phyloP scores from a whole-genome alignment of 2,329 filamentous ascomycete species.

The Neopestalotiopsis rosae region DNA sequence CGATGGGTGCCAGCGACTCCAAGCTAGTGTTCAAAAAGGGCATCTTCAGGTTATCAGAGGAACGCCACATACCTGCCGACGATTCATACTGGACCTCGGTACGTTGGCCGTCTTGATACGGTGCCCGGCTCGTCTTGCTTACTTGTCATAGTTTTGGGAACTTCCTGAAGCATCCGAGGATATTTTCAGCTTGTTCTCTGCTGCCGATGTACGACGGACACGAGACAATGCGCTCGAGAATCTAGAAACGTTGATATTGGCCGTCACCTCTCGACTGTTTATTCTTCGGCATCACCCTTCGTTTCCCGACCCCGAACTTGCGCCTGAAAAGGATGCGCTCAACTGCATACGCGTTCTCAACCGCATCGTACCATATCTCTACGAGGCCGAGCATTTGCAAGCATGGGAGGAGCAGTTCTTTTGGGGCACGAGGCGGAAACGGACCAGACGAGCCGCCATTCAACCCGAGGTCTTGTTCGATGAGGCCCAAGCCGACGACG shows the following conservation, averaged over 20 bases:
- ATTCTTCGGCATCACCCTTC: conserved; percentile 86
- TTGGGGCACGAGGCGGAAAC: conserved; percentile 78
- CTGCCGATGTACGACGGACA: conserved; percentile 85
- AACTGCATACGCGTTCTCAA: conserved; percentile 95
- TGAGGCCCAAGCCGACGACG: conserved; percentile 65
- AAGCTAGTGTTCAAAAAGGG: conserved; percentile 99
- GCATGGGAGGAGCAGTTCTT: conserved; percentile 94
- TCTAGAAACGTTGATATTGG: conserved; percentile 85
- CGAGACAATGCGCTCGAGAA: conserved; percentile 86
- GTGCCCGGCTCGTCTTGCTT: conserved; percentile 21
- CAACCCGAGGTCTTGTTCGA: conserved; percentile 85
- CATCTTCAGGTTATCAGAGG: conserved; percentile 95
- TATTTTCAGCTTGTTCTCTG: conserved; percentile 93
- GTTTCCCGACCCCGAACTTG: conserved; percentile 85
- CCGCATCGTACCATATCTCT: conserved; percentile 86
- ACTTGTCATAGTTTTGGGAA: conserved; percentile 81
- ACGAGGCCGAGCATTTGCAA: conserved; percentile 83
- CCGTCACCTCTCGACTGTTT: conserved; percentile 82
- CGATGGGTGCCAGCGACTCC: conserved; percentile 97
- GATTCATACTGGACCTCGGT: conserved; percentile 94
- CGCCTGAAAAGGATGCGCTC: conserved; percentile 82
- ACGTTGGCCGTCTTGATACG: conserved; percentile 41
- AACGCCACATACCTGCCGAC: conserved; percentile 83
- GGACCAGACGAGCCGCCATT: conserved; percentile 67
- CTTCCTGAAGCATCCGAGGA: conserved; percentile 95